Evolutionary conservation across 2,329 filamentous ascomycete species (phyloP).

Genomic region (Leptographium wingfieldii): DNA sequence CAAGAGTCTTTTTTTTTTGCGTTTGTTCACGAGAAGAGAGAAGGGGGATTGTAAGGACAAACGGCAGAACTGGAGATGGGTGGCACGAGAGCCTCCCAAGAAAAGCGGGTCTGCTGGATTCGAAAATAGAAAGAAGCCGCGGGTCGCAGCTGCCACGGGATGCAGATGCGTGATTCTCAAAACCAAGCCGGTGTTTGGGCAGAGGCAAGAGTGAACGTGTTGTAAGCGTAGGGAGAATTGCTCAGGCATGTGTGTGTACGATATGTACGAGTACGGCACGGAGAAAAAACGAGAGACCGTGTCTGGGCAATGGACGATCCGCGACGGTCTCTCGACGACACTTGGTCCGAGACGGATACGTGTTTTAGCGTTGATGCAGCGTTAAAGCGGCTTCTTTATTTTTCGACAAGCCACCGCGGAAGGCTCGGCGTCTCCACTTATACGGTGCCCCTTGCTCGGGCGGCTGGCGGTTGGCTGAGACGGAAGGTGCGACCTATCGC

Average conservation of each 20-base stretch:
- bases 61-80: not conserved
- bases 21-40: not conserved
- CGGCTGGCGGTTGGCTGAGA: not conserved
- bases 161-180: not conserved
- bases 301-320: conserved; percentile 8
- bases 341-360: conserved; percentile 19
- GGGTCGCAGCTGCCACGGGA: not conserved
- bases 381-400: conserved; percentile 16
- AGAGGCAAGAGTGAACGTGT: not conserved
- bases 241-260: no score
- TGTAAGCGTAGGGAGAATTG: no score
- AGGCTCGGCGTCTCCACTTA: not conserved
- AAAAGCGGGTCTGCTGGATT: not conserved
- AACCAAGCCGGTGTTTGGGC: not conserved
- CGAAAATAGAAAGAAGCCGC: not conserved
- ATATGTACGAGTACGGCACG: not conserved
- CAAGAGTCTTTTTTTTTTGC: no score
- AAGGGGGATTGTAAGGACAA: no score
- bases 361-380: conserved; percentile 22
- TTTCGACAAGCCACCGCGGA: not conserved
- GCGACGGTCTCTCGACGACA: conserved; percentile 6
- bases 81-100: not conserved
- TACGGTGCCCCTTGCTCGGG: no score
- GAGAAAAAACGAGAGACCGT: not conserved
- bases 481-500: not conserved